Conservation (phyloP, 139 green algal genomes). For the Mesostigma viride region DNA sequence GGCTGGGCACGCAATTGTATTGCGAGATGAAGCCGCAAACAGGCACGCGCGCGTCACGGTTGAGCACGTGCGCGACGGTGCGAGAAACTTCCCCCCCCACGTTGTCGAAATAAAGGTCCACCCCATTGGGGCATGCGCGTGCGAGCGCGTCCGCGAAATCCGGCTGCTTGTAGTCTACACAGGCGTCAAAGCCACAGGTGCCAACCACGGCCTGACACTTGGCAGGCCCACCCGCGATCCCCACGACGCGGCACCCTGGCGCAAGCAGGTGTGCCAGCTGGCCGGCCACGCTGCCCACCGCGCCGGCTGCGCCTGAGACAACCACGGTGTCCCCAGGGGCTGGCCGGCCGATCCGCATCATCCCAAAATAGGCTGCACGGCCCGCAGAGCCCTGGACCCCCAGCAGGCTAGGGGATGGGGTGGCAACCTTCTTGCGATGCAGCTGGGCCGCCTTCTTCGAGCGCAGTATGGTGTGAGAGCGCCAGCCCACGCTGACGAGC, state of each 20-base stretch:
- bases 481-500: too few species aligned
- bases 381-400: too few species aligned
- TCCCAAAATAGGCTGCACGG: conserved; percentile 27
- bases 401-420: too few species aligned
- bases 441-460: too few species aligned
- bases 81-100: conserved; percentile 38
- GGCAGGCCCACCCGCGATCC: conserved; percentile 31
- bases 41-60: conserved; percentile 19
- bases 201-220: conserved; percentile 18
- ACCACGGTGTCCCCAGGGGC: conserved; percentile 28
- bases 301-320: conserved; percentile 24
- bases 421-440: too few species aligned
- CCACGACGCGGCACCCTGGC: conserved; percentile 39
- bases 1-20: conserved; percentile 24
- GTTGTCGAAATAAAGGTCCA: conserved; percentile 48
- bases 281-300: conserved; percentile 36
- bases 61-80: conserved; percentile 31
- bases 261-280: conserved; percentile 39
- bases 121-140: conserved; percentile 23
- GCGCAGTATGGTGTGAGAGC: too few species aligned
- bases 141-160: conserved; percentile 10
- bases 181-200: not conserved
- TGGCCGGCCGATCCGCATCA: conserved; percentile 34
- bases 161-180: conserved; percentile 29
- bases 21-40: conserved; percentile 38